Percentiles rank a stretch among this genome's conserved stretches.
These are phyloP conservation scores for Letharia lupina DNA, from an alignment of 495 filamentous ascomycete species.

Conservation along the genomic window DNA sequence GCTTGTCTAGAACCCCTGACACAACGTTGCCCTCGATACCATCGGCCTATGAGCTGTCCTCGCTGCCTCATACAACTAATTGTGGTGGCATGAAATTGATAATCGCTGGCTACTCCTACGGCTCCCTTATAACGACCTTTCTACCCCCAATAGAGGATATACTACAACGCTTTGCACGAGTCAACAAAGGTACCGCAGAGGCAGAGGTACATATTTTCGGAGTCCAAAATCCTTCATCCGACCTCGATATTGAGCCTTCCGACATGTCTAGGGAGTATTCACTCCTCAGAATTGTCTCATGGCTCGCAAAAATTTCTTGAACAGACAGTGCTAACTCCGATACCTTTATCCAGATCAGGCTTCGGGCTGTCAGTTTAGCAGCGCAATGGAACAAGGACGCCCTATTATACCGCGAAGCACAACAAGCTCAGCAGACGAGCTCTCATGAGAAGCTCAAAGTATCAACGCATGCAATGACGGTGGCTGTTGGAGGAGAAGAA, in stretches of 20 bases:
- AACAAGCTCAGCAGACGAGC: constrained; percentile 17
- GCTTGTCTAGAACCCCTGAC: not conserved
- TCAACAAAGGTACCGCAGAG: constrained; percentile 43
- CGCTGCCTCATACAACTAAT: not conserved
- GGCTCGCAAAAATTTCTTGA: not conserved
- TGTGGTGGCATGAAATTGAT: constrained; percentile 36
- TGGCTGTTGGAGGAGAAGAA: constrained; percentile 24
- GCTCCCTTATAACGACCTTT: constrained; percentile 67
- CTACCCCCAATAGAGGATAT: constrained; percentile 56
- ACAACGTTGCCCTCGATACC: constrained; percentile 2
- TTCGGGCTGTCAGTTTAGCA: constrained; percentile 56
- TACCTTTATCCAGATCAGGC: constrained; percentile 32
- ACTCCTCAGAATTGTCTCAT: not conserved
- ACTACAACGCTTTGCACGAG: constrained; percentile 47
- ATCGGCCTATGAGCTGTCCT: not conserved
- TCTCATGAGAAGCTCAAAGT: constrained; percentile 4
- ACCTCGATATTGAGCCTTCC: not conserved
- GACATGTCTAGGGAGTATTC: not conserved
- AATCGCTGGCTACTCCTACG: constrained; percentile 85
- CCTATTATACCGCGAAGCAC: constrained; percentile 26
- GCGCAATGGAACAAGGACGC: constrained; percentile 40
- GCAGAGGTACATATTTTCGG: constrained; percentile 38
- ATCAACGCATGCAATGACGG: constrained; percentile 7
- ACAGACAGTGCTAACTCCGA: not conserved
- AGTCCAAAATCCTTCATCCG: not conserved